These are phyloP conservation scores for Pyropia haitanensis DNA, from an alignment of 23 red algal species.

Conservation along the genomic window DNA sequence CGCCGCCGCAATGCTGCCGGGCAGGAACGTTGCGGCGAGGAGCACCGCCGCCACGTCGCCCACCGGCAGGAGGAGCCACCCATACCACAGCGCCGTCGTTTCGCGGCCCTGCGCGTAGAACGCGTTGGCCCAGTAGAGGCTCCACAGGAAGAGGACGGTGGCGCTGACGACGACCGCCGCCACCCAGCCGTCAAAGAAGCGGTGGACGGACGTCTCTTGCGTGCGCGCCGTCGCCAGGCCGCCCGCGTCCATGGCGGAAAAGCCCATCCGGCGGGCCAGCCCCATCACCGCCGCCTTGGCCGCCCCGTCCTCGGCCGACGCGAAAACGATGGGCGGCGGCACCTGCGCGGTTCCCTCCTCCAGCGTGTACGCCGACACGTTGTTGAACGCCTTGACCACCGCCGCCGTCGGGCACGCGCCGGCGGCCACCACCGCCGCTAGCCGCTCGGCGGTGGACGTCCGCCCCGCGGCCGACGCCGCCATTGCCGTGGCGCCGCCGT, in stretches of 20 bases:
- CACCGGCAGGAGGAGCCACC: neutral
- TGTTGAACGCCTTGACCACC: slow-evolving; percentile 70
- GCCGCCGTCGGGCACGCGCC: neutral
- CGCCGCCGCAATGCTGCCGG: slow-evolving; percentile 21
- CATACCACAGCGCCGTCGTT: slow-evolving; percentile 7
- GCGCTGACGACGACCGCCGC: slow-evolving; percentile 10
- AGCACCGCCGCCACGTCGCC: slow-evolving; percentile 14
- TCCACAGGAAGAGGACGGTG: slow-evolving; percentile 15
- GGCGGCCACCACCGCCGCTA: no score
- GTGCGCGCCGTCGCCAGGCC: slow-evolving; percentile 6
- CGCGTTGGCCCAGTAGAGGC: slow-evolving; percentile 19
- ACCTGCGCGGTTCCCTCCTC: neutral
- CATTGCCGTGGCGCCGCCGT: no score
- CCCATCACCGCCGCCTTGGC: slow-evolving; percentile 5
- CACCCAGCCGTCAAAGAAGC: slow-evolving; percentile 28
- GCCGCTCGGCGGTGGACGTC: no score
- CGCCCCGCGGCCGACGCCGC: no score
- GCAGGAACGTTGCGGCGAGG: slow-evolving; percentile 29
- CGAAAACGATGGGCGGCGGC: neutral
- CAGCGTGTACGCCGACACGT: slow-evolving; percentile 33
- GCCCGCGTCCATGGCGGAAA: slow-evolving; percentile 15
- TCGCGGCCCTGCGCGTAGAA: slow-evolving; percentile 9
- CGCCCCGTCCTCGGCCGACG: slow-evolving; percentile 6
- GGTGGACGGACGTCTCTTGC: slow-evolving; percentile 28
- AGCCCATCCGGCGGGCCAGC: slow-evolving; percentile 11